Base-by-base conservation (phyloP, 345 rosid genomes). In the Bruguiera parviflora region DNA sequence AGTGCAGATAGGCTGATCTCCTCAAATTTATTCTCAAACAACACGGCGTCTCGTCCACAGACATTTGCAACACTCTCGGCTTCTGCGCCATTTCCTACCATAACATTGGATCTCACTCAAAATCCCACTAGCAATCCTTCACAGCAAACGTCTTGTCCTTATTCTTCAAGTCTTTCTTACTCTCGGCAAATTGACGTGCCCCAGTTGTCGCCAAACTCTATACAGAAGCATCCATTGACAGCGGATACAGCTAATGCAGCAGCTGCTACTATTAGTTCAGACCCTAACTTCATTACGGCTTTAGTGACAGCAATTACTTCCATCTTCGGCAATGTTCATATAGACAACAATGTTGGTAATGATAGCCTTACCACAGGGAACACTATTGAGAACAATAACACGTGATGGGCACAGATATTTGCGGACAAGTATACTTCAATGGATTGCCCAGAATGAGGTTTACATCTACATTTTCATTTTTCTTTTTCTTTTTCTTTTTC, bases 61-160 rank as follows among this genome's bases (percentile, higher is more conserved):
- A 69, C 29, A 64, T 27, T 72, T 18, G 64, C 75, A 53, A 61
- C 77, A 11, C 68, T 79, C 31, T 79, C 83, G 4, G 77, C 77
- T 66, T 75, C 80, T 0, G 71, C 77, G 5, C 80, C 83, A 49
- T 79, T 79, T 31, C 83, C 83, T 28, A 75, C 83, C 18, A 59
- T 75, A 46, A 76, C 77, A 24, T 56, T 79, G 53, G 83, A 79
- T 35, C 70, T 79, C 33, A 79, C 83, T 24, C 68, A 65, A 15
- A 31, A 35, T 11, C 55, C 63, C 55, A 13, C 2, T 32, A 4
- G 19, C 58, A 28, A 52, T 18, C 20, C 39, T 19, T 20, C 27
- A 15, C 68, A 43, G 18, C 27, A 29, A 16, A 27, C 35, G 31
- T 0, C 37, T 25, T 27, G 18, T 28, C 58, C 28, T 39, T 11